Evolutionary conservation across 768 basidiomycete species (phyloP).

Genomic region (Suillus discolor): DNA sequence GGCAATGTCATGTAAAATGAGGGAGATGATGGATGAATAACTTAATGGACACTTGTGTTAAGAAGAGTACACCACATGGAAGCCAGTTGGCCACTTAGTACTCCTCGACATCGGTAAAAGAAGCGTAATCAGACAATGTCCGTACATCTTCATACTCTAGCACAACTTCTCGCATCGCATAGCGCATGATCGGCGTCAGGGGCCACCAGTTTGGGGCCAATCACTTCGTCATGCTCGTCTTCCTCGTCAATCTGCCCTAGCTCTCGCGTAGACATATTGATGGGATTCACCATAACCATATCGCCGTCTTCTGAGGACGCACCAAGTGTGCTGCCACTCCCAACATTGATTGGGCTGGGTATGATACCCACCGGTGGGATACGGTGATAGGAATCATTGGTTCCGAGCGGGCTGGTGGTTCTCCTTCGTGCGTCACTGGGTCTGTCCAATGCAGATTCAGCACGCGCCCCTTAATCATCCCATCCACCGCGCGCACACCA

Average conservation of each 20-base stretch:
- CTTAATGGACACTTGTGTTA: conserved; percentile 4
- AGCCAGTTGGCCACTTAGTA: conserved; percentile 42
- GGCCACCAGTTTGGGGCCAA: conserved; percentile 80
- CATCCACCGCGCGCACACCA: conserved; percentile 83
- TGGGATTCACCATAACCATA: conserved; percentile 45
- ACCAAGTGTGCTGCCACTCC: conserved; percentile 42
- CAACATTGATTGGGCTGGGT: conserved; percentile 14
- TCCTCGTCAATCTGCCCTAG: conserved; percentile 50
- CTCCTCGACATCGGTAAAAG: conserved; percentile 69
- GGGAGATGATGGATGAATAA: conserved; percentile 2
- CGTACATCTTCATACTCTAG: conserved; percentile 79
- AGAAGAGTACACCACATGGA: conserved; percentile 1
- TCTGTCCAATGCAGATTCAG: conserved; percentile 80
- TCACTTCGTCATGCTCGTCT: conserved; percentile 52
- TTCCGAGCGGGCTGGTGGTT: conserved; percentile 29
- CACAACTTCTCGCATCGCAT: conserved; percentile 82
- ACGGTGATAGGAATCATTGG: conserved; percentile 29
- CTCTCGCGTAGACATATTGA: conserved; percentile 43
- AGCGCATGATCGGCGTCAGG: conserved; percentile 79
- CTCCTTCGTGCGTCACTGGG: conserved; percentile 57
- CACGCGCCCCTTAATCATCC: conserved; percentile 79
- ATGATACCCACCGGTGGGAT: conserved; percentile 32
- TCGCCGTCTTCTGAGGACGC: conserved; percentile 47
- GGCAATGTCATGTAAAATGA: not conserved
- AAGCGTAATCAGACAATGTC: conserved; percentile 79